Conservation (phyloP, 1,139 yeast species). For the Tardiomyces depauwii region DNA sequence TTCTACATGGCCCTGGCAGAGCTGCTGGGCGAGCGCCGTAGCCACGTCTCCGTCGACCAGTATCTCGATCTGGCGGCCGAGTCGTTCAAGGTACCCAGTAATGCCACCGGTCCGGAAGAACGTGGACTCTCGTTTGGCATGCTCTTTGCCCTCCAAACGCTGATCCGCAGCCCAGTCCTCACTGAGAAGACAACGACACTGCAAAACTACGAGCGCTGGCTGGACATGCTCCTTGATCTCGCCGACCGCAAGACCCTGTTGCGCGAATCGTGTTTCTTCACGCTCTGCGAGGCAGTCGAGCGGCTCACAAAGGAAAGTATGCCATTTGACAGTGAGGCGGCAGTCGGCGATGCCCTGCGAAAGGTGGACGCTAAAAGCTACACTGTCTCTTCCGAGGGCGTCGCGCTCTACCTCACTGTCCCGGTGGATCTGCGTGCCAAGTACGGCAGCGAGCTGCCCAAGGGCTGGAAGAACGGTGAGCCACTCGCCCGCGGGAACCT, state of each 20-base stretch:
- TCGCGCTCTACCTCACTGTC: slow-evolving; percentile 54
- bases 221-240: slow-evolving; percentile 42
- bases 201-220: slow-evolving; percentile 28
- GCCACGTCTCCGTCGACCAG: slow-evolving; percentile 27
- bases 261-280: slow-evolving; percentile 67
- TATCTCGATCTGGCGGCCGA: slow-evolving; percentile 36
- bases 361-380: slow-evolving; percentile 43
- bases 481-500: slow-evolving; percentile 66
- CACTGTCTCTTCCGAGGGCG: slow-evolving; percentile 65
- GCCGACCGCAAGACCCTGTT: slow-evolving; percentile 71
- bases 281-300: slow-evolving; percentile 46
- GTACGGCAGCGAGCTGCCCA: slow-evolving; percentile 22
- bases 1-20: slow-evolving; percentile 85
- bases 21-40: slow-evolving; percentile 38
- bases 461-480: slow-evolving; percentile 57
- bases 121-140: slow-evolving; percentile 74
- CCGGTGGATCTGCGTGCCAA: slow-evolving; percentile 28
- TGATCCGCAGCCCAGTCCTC: slow-evolving; percentile 49
- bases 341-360: slow-evolving; percentile 28
- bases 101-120: slow-evolving; percentile 69
- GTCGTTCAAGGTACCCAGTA: slow-evolving; percentile 32
- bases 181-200: slow-evolving; percentile 18
- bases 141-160: slow-evolving; percentile 71
- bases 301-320: slow-evolving; percentile 18
- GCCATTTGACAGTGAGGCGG: slow-evolving; percentile 16